Conservation (phyloP, 495 filamentous ascomycete genomes). For the Aspergillus diversus region DNA sequence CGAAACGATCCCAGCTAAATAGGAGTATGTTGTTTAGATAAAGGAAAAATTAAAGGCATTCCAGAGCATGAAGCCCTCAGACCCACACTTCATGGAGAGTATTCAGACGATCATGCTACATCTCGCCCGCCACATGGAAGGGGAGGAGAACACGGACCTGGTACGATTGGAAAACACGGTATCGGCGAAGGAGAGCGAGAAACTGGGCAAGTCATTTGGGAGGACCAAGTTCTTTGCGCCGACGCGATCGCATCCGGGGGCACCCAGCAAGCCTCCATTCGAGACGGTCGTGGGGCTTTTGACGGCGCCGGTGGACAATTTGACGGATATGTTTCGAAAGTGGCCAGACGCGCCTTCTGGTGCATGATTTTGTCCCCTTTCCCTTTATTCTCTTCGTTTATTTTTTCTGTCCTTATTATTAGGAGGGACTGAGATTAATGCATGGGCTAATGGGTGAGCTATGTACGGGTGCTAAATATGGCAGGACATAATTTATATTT, state of each 20-base stretch:
- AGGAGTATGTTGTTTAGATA: slow-evolving; percentile 46
- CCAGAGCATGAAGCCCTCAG: slow-evolving; percentile 51
- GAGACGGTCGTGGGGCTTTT: slow-evolving; percentile 34
- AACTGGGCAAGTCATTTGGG: slow-evolving; percentile 55
- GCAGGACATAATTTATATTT: too few relatives aligned
- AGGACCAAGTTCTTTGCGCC: slow-evolving; percentile 66
- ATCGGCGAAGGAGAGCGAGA: slow-evolving; percentile 38
- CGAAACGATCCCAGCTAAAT: too few relatives aligned
- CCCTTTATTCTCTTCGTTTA: too few relatives aligned
- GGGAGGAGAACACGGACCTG: slow-evolving; percentile 62
- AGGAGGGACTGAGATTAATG: too few relatives aligned
- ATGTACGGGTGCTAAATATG: too few relatives aligned
- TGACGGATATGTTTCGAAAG: slow-evolving; percentile 36
- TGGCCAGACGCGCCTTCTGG: slow-evolving; percentile 26
- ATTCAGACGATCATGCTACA: slow-evolving; percentile 56
- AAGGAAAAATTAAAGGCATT: slow-evolving; percentile 64
- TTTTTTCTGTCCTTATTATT: too few relatives aligned
- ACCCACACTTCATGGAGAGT: slow-evolving; percentile 54
- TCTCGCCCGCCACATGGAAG: slow-evolving; percentile 57
- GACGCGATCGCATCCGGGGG: slow-evolving; percentile 55
- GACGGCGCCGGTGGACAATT: slow-evolving; percentile 38
- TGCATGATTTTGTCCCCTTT: too few relatives aligned
- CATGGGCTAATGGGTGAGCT: too few relatives aligned
- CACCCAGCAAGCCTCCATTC: slow-evolving; percentile 33
- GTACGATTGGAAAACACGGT: slow-evolving; percentile 53